Conservation (phyloP, 2,329 filamentous ascomycete species). For the Arthroderma sp. region DNA sequence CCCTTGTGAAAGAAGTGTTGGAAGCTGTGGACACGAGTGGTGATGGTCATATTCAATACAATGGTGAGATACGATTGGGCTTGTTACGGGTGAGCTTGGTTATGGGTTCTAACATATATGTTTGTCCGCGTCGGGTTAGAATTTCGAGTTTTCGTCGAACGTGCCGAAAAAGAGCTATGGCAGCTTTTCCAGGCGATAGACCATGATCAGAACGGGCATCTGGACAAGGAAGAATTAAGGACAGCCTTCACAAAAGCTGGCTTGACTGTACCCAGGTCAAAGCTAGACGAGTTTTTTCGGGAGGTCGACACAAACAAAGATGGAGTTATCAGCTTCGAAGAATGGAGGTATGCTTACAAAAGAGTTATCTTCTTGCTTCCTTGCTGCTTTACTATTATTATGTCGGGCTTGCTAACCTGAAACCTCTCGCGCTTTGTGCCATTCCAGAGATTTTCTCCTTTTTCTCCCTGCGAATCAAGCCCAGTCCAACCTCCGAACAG, state of each 20-base stretch:
- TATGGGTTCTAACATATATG: too few relatives aligned
- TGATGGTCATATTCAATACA: constrained; percentile 81
- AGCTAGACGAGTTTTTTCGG: constrained; percentile 72
- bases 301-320: constrained; percentile 85
- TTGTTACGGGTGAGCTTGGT: not conserved
- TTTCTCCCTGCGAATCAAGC: constrained; percentile 63
- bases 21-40: constrained; percentile 70
- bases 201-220: constrained; percentile 65
- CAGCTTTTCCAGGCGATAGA: constrained; percentile 79
- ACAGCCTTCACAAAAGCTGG: constrained; percentile 66
- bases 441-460: constrained; percentile 67
- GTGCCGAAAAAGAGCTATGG: constrained; percentile 72
- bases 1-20: constrained; percentile 68
- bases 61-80: constrained; percentile 46
- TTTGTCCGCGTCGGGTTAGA: constrained; percentile 42
- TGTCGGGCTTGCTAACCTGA: not conserved
- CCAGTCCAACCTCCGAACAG: constrained; percentile 53
- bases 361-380: not conserved
- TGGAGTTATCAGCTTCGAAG: constrained; percentile 74
- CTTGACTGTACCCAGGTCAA: constrained; percentile 60
- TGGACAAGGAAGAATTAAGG: constrained; percentile 75
- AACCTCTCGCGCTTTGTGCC: not conserved
- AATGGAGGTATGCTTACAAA: constrained; percentile 72
- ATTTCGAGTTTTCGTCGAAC: constrained; percentile 76
- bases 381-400: not conserved